Evolutionary conservation across 768 basidiomycete species (phyloP).

Genomic region (Kwoniella sp.): DNA sequence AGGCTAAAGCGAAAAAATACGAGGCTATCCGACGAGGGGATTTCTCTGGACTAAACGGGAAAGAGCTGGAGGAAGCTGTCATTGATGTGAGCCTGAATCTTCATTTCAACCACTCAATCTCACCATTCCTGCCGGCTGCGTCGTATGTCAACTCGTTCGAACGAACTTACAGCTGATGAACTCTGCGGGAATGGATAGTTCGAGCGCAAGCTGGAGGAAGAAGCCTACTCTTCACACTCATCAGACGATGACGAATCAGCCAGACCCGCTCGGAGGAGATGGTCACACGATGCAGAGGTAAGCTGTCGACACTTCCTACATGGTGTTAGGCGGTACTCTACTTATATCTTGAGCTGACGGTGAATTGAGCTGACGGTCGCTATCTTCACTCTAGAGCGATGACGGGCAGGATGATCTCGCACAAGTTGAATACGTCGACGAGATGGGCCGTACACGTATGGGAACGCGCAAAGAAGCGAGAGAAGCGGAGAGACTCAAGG

Average conservation of each 20-base stretch:
- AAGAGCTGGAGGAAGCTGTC: conserved; percentile 46
- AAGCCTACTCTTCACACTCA: conserved; percentile 40
- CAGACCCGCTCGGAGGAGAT: conserved; percentile 14
- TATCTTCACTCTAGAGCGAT: conserved; percentile 17
- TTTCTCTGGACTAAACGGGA: conserved; percentile 44
- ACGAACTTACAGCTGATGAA: not conserved
- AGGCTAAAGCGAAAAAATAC: conserved; percentile 52
- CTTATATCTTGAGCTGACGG: not conserved
- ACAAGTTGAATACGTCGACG: conserved; percentile 52
- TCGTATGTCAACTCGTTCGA: no score
- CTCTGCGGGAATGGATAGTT: conserved; percentile 34
- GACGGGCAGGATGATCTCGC: conserved; percentile 32
- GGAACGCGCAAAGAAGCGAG: conserved; percentile 49
- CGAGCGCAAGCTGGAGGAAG: conserved; percentile 48
- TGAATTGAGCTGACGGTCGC: conserved; percentile 1
- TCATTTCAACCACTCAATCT: no score
- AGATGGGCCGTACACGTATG: conserved; percentile 50
- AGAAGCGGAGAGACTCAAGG: conserved; percentile 33
- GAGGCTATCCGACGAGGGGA: conserved; percentile 48
- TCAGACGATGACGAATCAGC: conserved; percentile 48
- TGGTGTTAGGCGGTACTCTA: no score
- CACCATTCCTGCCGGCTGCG: not conserved
- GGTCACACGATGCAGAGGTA: conserved; percentile 15
- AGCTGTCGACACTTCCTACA: no score
- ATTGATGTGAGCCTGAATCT: conserved; percentile 55